Evolutionary conservation across 2,329 filamentous ascomycete species (phyloP).

Genomic region (Fusarium annulatum): DNA sequence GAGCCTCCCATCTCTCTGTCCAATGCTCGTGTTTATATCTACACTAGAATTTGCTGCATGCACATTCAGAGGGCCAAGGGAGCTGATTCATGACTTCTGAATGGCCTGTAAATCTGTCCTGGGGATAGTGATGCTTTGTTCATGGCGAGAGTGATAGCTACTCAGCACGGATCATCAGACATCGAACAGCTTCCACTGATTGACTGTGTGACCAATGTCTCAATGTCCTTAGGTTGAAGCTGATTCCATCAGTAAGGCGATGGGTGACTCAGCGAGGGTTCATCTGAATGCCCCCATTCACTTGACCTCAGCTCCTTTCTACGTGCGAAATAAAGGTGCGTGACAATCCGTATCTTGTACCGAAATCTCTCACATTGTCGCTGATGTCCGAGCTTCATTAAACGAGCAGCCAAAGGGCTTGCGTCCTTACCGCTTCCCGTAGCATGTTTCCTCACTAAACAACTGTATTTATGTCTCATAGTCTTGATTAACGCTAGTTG

Average conservation of each 20-base stretch:
- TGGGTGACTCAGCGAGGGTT: neutral
- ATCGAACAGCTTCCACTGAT: neutral
- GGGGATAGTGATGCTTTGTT: neutral
- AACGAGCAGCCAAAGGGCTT: neutral
- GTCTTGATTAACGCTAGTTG: fast-evolving
- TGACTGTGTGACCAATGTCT: too few relatives aligned
- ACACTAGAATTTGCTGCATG: fast-evolving
- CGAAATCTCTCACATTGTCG: neutral
- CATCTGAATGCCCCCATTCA: neutral
- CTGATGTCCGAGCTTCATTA: neutral
- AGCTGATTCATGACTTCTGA: fast-evolving
- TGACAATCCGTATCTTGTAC: fast-evolving
- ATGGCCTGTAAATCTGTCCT: neutral
- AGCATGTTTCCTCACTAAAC: fast-evolving
- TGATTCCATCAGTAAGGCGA: fast-evolving
- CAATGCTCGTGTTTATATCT: neutral
- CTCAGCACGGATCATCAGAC: too few relatives aligned
- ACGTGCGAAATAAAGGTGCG: fast-evolving
- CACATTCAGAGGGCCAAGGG: fast-evolving
- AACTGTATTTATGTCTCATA: fast-evolving
- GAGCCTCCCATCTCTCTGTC: fast-evolving
- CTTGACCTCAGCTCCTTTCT: neutral
- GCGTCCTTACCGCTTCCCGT: fast-evolving
- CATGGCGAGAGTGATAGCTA: fast-evolving
- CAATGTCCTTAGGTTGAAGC: too few relatives aligned